phyloP scores from a whole-genome alignment of 805 yeast genomes.

The Danielia oregonensis region DNA sequence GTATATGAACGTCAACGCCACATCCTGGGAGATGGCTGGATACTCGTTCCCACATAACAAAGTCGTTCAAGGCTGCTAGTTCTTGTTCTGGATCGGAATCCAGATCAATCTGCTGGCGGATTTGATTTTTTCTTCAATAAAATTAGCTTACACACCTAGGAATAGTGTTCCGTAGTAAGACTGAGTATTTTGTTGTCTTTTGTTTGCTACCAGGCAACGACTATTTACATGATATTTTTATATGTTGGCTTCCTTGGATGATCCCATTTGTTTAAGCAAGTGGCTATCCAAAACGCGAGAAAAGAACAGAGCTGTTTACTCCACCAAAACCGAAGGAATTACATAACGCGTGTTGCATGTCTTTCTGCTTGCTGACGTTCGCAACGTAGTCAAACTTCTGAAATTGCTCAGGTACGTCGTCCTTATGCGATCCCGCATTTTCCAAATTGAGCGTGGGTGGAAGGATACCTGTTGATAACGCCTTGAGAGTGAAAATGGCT shows the following conservation, averaged over 20 bases:
- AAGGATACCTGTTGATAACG: constrained; percentile 50
- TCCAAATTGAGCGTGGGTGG: constrained; percentile 84
- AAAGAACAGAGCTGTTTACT: constrained; percentile 74
- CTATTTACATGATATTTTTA: too few relatives aligned
- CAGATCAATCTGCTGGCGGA: not conserved
- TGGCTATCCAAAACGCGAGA: too few relatives aligned
- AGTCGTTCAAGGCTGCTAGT: constrained; percentile 19
- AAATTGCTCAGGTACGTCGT: constrained; percentile 40
- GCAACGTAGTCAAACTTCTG: constrained; percentile 57
- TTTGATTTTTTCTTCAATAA: not conserved
- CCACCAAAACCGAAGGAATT: constrained; percentile 99
- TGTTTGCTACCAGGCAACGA: too few relatives aligned
- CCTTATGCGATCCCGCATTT: constrained; percentile 45
- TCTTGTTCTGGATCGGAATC: not conserved
- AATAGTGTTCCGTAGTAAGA: too few relatives aligned
- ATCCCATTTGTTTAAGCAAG: too few relatives aligned
- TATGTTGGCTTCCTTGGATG: too few relatives aligned
- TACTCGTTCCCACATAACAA: constrained; percentile 54
- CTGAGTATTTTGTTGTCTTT: too few relatives aligned
- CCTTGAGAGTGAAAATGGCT: constrained; percentile 70
- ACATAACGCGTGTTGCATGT: constrained; percentile 60
- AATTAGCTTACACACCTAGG: not conserved
- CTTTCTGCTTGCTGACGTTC: constrained; percentile 35
- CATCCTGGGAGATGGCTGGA: constrained; percentile 39
- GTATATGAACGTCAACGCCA: constrained; percentile 31